Evolutionary conservation across 2,329 filamentous ascomycete genomes (phyloP), one percentile per base, ranked within the genome.

Genomic region (Gyromitra esculenta): DNA sequence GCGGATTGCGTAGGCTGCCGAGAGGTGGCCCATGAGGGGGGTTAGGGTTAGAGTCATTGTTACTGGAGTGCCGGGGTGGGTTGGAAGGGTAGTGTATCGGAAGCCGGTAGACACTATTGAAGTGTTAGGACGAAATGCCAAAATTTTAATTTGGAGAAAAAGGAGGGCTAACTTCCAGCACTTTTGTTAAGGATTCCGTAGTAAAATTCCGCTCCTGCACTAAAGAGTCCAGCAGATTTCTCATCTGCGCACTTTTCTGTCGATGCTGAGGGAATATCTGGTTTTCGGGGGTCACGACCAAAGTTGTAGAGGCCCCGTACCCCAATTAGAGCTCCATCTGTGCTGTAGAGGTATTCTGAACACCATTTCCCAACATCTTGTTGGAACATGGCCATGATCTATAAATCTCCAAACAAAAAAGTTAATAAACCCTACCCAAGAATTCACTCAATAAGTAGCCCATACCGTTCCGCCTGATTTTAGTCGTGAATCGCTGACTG

Each of bases 141-240:
- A 41, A 7, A 41, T 45, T 9, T 50, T 25, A 39, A 13, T 9
- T 15, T 11, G 31, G 59, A 43, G 37, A 7, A 8, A 21, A 39
- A 13, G 11, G 37, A 52, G 59, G 21, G 21, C 73, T 50, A 45
- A 79, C 77, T 75, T 60, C 96, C 96, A 63, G 95, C 93, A 25
- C 94, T 93, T 82, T 97, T 97, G 83, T 97, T 98, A 75, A 97
- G 85, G 0, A 94, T 91, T 25, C 95, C 96, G 85, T 99, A 99
- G 85, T 98, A 99, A 45, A 97, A 87, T 84, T 99, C 96, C 71
- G 91, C 95, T 45, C 96, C 96, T 1, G 93, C 92, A 81, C 93
- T 97, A 82, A 98, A 93, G 21, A 95, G 90, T 7, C 92, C 94
- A 85, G 90, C 91, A 75, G 91, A 89, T 80, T 87, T 88, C 82